Evolutionary conservation across 169 alveolate species (phyloP), one percentile per base, ranked within the genome.

Genomic region (Plasmodium gallinaceum): DNA sequence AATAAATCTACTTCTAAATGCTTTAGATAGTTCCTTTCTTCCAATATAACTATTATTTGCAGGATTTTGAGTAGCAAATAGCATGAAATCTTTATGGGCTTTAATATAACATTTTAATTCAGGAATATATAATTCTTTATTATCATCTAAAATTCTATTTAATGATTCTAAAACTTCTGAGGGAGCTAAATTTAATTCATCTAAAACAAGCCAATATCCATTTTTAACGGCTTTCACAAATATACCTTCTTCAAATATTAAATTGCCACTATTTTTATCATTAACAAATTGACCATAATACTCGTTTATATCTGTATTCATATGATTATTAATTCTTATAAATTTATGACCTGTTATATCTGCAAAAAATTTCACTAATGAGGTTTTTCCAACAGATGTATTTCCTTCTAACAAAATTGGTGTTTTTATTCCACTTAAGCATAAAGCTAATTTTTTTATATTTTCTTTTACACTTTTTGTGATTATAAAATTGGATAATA

Each of bases 1-100:
- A 52, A 98, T 95, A 91, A 99, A 99, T 70, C 99, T 96, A 90
- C 98, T 98, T 83, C 99, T 93, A 93, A 99, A 98, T 0, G 99
- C 99, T 88, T 97, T 96, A 39, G 99, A 97, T 57, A 99, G 96
- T 88, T 96, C 97, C 91, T 98, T 99, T 65, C 99, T 96, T 39
- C 99, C 99, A 10, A 99, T 99, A 86, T 99, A 99, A n/a, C 96
- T 95, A 88, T 96, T 96, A 64, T 96, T 97, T 6, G 99, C 98
- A 10, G 99, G 99, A 88, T 99, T 99, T 93, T 98, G 99, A 0
- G 99, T 98, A 5, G 99, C 99, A 86, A 99, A 99, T 42, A 99
- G 95, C 98, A 98, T 97, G 75, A 99, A 99, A 88, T 98, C 99
- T 52, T 95, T 96, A 88, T 98, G 99, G 0, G 99, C 99, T 92